These are phyloP conservation scores for Debaryomyces fabryi DNA, from an alignment of 1,139 yeast species.

Conservation along the genomic window DNA sequence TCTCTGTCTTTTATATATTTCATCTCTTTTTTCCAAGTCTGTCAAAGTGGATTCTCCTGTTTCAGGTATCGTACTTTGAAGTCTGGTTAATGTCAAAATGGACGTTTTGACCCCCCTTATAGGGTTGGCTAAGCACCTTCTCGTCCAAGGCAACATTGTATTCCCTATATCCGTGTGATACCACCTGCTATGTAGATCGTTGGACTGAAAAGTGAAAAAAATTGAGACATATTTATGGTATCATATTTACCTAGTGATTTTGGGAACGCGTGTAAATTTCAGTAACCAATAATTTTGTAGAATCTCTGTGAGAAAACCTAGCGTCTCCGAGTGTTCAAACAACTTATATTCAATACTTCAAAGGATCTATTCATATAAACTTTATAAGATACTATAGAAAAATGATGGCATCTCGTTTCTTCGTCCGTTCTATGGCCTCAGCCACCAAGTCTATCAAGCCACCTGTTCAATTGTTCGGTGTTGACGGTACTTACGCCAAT, in stretches of 20 bases:
- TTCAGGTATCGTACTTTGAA: constrained; percentile 16
- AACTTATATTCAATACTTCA: background rate
- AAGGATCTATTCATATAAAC: constrained; percentile 6
- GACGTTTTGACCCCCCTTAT: constrained; percentile 6
- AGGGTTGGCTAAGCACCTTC: constrained; percentile 13
- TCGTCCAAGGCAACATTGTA: constrained; percentile 18
- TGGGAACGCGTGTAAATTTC: constrained; percentile 8
- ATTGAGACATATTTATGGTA: constrained; percentile 7
- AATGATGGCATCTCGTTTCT: constrained; percentile 65
- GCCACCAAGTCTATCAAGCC: constrained; percentile 68
- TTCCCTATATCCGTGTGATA: background rate
- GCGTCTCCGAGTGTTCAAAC: constrained; percentile 8
- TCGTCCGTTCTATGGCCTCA: constrained; percentile 72
- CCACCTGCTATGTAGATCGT: background rate
- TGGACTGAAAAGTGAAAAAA: constrained; percentile 7
- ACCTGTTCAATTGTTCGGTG: constrained; percentile 92
- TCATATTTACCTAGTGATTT: constrained; percentile 7
- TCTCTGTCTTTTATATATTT: constrained; percentile 68
- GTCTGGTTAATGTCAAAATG: constrained; percentile 8
- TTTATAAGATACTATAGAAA: constrained; percentile 8
- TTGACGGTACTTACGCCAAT: constrained; percentile 96
- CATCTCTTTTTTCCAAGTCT: constrained; percentile 80
- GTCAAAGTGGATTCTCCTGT: constrained; percentile 42
- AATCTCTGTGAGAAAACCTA: constrained; percentile 9
- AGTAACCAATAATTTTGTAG: constrained; percentile 11